These are phyloP conservation scores for Nicotiana sylvestris DNA, from an alignment of 257 asterid genomes.

Conservation along the genomic window DNA sequence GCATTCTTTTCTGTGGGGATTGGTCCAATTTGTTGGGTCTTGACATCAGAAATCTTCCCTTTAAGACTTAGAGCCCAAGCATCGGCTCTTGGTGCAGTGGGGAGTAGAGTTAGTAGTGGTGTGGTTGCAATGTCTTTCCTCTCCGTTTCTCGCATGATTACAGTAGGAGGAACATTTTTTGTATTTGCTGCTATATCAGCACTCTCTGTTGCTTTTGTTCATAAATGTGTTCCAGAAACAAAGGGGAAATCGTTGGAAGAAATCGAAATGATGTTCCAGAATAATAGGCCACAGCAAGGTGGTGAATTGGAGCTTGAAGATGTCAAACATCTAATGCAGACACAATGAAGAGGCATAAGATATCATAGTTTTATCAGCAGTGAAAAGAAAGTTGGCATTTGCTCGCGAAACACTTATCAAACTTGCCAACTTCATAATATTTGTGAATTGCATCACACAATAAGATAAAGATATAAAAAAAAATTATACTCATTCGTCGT, in stretches of 20 bases:
- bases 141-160: conserved; percentile 37
- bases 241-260: conserved; percentile 71
- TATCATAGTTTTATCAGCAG: conserved; percentile 3
- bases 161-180: conserved; percentile 59
- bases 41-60: conserved; percentile 61
- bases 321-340: conserved; percentile 39
- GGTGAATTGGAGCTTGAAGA: conserved; percentile 51
- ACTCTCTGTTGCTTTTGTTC: conserved; percentile 45
- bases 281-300: conserved; percentile 23
- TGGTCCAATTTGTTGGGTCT: conserved; percentile 72
- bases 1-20: conserved; percentile 73
- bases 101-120: conserved; percentile 60
- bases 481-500: too few relatives aligned
- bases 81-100: conserved; percentile 54
- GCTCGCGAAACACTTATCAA: neutral
- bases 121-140: conserved; percentile 63
- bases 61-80: conserved; percentile 60
- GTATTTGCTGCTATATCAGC: conserved; percentile 50
- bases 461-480: neutral
- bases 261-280: conserved; percentile 51
- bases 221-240: conserved; percentile 52
- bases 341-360: conserved; percentile 8
- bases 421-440: neutral
- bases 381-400: neutral
- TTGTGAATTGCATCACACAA: neutral